These are phyloP conservation scores for Setaria viridis DNA, from an alignment of 202 grass and related monocot genomes.

Conservation along the genomic window DNA sequence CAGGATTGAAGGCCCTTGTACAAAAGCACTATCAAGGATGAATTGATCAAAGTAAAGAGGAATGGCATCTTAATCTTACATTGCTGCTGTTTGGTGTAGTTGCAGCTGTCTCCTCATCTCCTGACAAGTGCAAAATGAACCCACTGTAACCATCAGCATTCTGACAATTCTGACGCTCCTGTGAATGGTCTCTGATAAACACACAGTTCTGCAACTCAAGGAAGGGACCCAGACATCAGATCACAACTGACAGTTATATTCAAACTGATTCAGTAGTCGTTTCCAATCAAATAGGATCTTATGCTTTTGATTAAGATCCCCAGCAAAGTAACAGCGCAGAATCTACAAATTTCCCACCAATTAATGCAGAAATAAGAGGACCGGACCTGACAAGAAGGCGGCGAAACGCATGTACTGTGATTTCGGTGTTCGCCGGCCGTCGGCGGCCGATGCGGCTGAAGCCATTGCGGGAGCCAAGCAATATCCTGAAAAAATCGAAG, in stretches of 20 bases:
- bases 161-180: constrained; percentile 32
- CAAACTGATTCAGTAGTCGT: constrained; percentile 6
- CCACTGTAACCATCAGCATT: constrained; percentile 31
- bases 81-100: constrained; percentile 30
- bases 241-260: background rate
- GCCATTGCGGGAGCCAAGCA: constrained; percentile 75
- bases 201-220: constrained; percentile 50
- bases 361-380: constrained; percentile 6
- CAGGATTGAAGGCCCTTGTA: background rate
- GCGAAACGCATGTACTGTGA: constrained; percentile 28
- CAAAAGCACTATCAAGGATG: background rate
- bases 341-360: background rate
- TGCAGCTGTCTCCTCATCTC: constrained; percentile 46
- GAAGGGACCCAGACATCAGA: constrained; percentile 23
- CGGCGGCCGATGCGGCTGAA: constrained; percentile 62
- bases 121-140: constrained; percentile 55
- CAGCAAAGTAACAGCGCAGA: background rate
- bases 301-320: background rate
- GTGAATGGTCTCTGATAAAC: constrained; percentile 32
- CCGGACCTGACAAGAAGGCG: constrained; percentile 51
- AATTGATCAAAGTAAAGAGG: constrained; percentile 33
- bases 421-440: constrained; percentile 4
- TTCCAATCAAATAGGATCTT: background rate
- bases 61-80: constrained; percentile 38
- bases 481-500: constrained; percentile 49